Evolutionary conservation across 805 yeast species (phyloP).

Genomic region (Kuraishia ogatae): DNA sequence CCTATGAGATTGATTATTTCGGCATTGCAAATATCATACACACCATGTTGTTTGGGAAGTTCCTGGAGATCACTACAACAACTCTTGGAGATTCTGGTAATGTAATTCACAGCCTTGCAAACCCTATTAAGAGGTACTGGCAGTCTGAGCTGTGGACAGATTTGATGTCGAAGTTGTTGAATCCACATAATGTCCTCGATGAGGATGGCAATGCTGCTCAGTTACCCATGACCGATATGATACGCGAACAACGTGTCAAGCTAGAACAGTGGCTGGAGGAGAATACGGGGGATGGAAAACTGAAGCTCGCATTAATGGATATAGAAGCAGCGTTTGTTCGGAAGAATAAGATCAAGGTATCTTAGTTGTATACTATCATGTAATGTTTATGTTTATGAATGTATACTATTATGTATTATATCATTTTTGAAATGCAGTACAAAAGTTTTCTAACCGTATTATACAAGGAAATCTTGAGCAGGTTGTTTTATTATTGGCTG

Average conservation of each 20-base stretch:
- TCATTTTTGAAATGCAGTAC: no score
- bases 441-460: no score
- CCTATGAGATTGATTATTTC: conserved; percentile 73
- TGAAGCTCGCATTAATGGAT: neutral
- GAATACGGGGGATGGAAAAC: neutral
- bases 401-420: no score
- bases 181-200: conserved; percentile 30
- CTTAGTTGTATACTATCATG: neutral
- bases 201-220: conserved; percentile 5
- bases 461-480: no score
- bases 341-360: neutral
- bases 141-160: conserved; percentile 61
- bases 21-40: conserved; percentile 75
- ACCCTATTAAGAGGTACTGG: conserved; percentile 66
- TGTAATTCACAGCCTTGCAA: conserved; percentile 24
- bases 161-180: conserved; percentile 54
- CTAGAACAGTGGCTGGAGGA: neutral
- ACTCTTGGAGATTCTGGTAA: conserved; percentile 16
- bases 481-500: no score
- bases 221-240: conserved; percentile 8
- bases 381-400: no score
- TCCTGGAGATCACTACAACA: conserved; percentile 32
- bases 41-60: conserved; percentile 61
- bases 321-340: neutral
- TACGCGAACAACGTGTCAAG: neutral